Conservation (phyloP, 129 eudicot species). For the Escallonia rubra region DNA sequence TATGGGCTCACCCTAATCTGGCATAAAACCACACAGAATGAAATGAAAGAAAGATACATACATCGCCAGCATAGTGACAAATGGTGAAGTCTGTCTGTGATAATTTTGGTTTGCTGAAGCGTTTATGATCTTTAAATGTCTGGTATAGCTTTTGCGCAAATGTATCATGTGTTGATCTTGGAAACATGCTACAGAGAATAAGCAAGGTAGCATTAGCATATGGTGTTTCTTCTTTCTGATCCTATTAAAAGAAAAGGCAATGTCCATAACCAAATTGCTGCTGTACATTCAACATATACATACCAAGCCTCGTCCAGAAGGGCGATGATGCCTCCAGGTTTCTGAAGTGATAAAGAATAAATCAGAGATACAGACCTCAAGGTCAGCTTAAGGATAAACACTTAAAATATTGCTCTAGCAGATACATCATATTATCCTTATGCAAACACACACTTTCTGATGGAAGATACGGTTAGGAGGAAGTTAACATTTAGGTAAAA, state of each 20-base stretch:
- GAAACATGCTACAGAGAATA: constrained; percentile 68
- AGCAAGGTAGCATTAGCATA: constrained; percentile 3
- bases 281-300: constrained; percentile 14
- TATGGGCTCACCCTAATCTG: too few species aligned
- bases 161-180: constrained; percentile 81
- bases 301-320: constrained; percentile 99
- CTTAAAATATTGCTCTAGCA: too few species aligned
- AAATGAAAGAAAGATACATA: constrained; percentile 27
- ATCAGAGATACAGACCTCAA: neutral
- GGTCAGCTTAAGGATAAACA: too few species aligned
- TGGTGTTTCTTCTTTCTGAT: neutral
- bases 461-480: neutral
- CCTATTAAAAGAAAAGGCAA: neutral
- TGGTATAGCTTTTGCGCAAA: constrained; percentile 90
- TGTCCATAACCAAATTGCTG: neutral
- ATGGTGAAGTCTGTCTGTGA: constrained; percentile 79
- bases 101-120: constrained; percentile 79
- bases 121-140: constrained; percentile 75
- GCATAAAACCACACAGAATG: neutral
- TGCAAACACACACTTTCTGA: neutral
- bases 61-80: constrained; percentile 94
- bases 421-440: neutral
- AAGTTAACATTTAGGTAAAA: too few species aligned
- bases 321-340: constrained; percentile 94
- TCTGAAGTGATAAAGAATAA: constrained; percentile 45